Evolutionary conservation across 306 rosid genomes (phyloP), one percentile per base, ranked within the genome.

Genomic region (Sicyos baderoa): DNA sequence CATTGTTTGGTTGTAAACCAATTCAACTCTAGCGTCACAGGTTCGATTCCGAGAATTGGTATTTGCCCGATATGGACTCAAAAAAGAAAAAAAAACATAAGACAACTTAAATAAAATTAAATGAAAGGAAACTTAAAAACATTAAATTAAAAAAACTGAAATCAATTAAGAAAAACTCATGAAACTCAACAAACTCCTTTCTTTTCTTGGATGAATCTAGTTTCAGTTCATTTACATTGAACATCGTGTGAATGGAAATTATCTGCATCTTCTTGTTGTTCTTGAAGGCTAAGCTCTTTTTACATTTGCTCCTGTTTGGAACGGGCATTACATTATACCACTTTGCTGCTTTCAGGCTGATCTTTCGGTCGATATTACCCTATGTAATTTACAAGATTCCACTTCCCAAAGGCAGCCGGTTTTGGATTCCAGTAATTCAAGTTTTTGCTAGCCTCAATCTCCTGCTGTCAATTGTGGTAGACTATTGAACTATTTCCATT

Each of bases 381-480:
- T 90, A 80, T 82, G 74, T 80, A 19, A 82, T 93, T 77, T 85
- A 86, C 86, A 88, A 85, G 77, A 80, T 83, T 82, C 96, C 97
- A 77, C 87, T 89, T 10, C 76, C 90, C 42, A 88, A 83, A 78
- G 89, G 91, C 76, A 90, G 99, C 79, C 76, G 96, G 78, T 90
- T 94, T 78, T 94, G 99, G 99, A 75, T 94, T 81, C 97, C 97
- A 57, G 81, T 87, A 6, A 80, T 88, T 80, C 96, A 90, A 86
- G 91, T 94, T 76, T 76, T 86, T 71, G 96, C 97, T 49, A 90
- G 97, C 84, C 83, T 90, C 85, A 84, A 75, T 85, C 88, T 94
- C 78, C 82, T 88, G 74, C 80, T 90, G 72, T 86, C 99, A 57
- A 70, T 83, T 75, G 77, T 83, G 99, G 99, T 93, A 82, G 23